These are phyloP conservation scores for Elasticomyces elasticus DNA, from an alignment of 495 filamentous ascomycete genomes.

Conservation along the genomic window DNA sequence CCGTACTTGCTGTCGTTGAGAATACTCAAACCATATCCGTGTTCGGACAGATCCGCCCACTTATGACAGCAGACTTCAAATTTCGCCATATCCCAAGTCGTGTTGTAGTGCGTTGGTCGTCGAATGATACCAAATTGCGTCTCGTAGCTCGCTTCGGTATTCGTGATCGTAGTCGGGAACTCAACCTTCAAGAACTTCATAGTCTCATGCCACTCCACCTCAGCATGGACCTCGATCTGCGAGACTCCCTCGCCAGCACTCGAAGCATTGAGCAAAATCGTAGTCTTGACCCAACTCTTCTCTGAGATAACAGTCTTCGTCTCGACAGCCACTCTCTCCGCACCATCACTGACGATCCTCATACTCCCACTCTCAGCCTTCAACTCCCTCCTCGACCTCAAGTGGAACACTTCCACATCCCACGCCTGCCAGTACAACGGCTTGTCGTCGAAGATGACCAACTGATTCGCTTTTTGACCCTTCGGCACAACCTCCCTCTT, in stretches of 20 bases:
- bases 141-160: slow-evolving; percentile 92
- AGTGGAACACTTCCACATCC: slow-evolving; percentile 95
- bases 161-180: slow-evolving; percentile 86
- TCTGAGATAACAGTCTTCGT: slow-evolving; percentile 81
- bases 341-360: slow-evolving; percentile 59
- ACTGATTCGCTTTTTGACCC: slow-evolving; percentile 74
- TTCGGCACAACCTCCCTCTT: slow-evolving; percentile 69
- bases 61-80: slow-evolving; percentile 98
- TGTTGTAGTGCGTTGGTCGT: slow-evolving; percentile 92
- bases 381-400: slow-evolving; percentile 74
- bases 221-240: slow-evolving; percentile 66
- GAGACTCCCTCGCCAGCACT: slow-evolving; percentile 43
- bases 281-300: slow-evolving; percentile 76
- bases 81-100: slow-evolving; percentile 97
- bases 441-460: slow-evolving; percentile 96
- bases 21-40: slow-evolving; percentile 84
- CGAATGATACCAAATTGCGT: slow-evolving; percentile 83
- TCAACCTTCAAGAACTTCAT: slow-evolving; percentile 99
- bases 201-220: slow-evolving; percentile 85
- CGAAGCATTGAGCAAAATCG: slow-evolving; percentile 65
- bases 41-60: slow-evolving; percentile 91
- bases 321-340: slow-evolving; percentile 64
- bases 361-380: slow-evolving; percentile 40
- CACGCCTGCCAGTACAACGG: slow-evolving; percentile 98
- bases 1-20: slow-evolving; percentile 96